Evolutionary conservation across 2,329 filamentous ascomycete genomes (phyloP), one percentile per base, ranked within the genome.

Genomic region (Aspergillus arachidicola): DNA sequence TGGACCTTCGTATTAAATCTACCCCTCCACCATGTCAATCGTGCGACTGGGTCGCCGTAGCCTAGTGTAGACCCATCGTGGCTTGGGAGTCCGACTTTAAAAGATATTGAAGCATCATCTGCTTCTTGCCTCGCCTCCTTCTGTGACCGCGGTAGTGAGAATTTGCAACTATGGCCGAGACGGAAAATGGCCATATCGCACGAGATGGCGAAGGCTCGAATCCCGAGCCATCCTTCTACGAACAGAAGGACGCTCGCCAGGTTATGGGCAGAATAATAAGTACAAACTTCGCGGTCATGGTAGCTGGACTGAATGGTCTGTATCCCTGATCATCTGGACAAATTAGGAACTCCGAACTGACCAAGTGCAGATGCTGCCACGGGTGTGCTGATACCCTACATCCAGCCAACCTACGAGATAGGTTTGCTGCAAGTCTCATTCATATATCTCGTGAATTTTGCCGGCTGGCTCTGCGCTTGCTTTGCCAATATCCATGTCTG

Each of bases 401-500:
- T 71, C 45, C 68, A 69, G 53, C 68, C 68, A 2, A 67, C 64
- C 16, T 71, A 69, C 57, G 16, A 64, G 19, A 65, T 71, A 45
- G 63, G 65, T 41, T 67, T 71, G 23, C 53, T 70, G 21, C 62
- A 65, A 43, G 66, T 71, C 38, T 71, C 69, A 21, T 68, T 66
- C 41, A 66, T 70, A 46, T 71, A 71, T 50, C 64, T 71, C 9
- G 60, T 69, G 28, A 71, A 70, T 55, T 71, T 71, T 54, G 19
- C 38, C 23, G 69, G 69, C 23, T 68, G 67, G 59, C 61, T 69
- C 12, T 58, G 58, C n/a, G 69, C 68, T 14, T 71, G 64, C 14
- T 69, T 70, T 56, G 61, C 66, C 58, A 71, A 70, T 45, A 71
- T 71, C 59, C 69, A 71, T 46, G 61, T 71, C 38, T 71, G 68